phyloP scores from a whole-genome alignment of 1,284 basidiomycete species.

The Leccinum subrobustum region DNA sequence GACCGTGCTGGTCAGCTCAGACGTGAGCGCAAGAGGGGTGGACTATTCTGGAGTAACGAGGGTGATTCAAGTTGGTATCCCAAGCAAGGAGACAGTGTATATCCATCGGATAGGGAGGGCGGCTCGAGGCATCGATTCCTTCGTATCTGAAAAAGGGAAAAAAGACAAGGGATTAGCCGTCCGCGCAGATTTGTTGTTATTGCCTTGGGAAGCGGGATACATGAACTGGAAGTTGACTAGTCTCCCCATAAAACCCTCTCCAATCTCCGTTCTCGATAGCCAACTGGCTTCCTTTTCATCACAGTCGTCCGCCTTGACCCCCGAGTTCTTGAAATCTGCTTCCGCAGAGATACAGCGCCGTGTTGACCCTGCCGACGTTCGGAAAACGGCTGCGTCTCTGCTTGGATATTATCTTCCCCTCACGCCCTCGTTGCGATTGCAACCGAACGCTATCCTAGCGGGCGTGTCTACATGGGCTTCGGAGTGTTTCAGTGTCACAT shows the following conservation, averaged over 20 bases:
- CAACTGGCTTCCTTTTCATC: slow-evolving; percentile 15
- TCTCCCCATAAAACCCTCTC: slow-evolving; percentile 70
- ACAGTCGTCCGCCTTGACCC: slow-evolving; percentile 3
- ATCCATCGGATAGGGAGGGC: slow-evolving; percentile 93
- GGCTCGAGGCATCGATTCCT: slow-evolving; percentile 67
- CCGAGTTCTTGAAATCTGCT: slow-evolving; percentile 24
- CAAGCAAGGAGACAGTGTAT: slow-evolving; percentile 74
- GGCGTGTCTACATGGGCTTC: slow-evolving; percentile 69
- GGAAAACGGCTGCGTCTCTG: slow-evolving; percentile 67
- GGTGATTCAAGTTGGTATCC: slow-evolving; percentile 91
- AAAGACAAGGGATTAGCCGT: neutral
- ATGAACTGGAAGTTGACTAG: slow-evolving; percentile 62
- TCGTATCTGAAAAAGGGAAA: slow-evolving; percentile 39
- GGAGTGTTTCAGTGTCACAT: slow-evolving; percentile 23
- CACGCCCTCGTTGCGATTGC: slow-evolving; percentile 48
- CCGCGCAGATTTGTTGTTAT: slow-evolving; percentile 83
- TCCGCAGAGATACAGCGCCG: slow-evolving; percentile 39
- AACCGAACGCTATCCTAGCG: slow-evolving; percentile 50
- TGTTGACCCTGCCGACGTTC: slow-evolving; percentile 58
- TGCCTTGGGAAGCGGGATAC: slow-evolving; percentile 83
- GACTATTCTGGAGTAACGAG: slow-evolving; percentile 91
- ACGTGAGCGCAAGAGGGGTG: slow-evolving; percentile 83
- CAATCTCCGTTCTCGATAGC: slow-evolving; percentile 24
- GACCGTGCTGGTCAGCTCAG: slow-evolving; percentile 80
- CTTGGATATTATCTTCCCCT: slow-evolving; percentile 78